phyloP scores from a whole-genome alignment of 1,284 basidiomycete genomes.

The Mycosarcoma mackinlayi region DNA sequence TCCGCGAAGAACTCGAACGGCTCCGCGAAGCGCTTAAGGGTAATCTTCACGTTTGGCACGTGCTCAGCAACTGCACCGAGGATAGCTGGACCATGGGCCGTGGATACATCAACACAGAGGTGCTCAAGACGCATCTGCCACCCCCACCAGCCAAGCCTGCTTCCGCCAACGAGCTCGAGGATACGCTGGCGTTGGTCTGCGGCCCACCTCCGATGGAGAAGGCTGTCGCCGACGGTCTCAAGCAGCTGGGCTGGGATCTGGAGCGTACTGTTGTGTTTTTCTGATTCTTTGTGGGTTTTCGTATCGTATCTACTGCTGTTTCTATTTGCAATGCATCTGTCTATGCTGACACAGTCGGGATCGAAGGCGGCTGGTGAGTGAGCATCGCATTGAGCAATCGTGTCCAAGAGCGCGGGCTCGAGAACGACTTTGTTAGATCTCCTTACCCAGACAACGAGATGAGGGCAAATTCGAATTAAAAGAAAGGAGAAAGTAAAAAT shows the following conservation, averaged over 20 bases:
- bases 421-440: slow-evolving; percentile 1
- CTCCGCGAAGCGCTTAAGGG: slow-evolving; percentile 67
- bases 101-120: slow-evolving; percentile 71
- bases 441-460: background rate
- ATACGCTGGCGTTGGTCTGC: slow-evolving; percentile 72
- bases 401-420: background rate
- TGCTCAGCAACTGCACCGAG: slow-evolving; percentile 67
- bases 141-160: slow-evolving; percentile 38
- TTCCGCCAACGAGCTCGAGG: slow-evolving; percentile 44
- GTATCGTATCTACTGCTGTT: background rate
- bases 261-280: slow-evolving; percentile 60
- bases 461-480: background rate
- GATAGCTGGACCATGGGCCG: slow-evolving; percentile 70
- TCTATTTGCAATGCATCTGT: background rate
- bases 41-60: slow-evolving; percentile 72
- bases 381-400: background rate
- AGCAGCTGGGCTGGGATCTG: slow-evolving; percentile 59
- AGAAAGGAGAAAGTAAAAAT: slow-evolving; percentile 11
- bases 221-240: slow-evolving; percentile 44
- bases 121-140: slow-evolving; percentile 70
- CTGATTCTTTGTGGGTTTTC: slow-evolving; percentile 23
- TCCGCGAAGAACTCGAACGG: slow-evolving; percentile 72
- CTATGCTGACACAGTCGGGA: no score
- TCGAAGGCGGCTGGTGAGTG: no score
- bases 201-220: slow-evolving; percentile 72